Evolutionary conservation across 257 asterid species (phyloP).

Genomic region (Gardenia jasminoides): DNA sequence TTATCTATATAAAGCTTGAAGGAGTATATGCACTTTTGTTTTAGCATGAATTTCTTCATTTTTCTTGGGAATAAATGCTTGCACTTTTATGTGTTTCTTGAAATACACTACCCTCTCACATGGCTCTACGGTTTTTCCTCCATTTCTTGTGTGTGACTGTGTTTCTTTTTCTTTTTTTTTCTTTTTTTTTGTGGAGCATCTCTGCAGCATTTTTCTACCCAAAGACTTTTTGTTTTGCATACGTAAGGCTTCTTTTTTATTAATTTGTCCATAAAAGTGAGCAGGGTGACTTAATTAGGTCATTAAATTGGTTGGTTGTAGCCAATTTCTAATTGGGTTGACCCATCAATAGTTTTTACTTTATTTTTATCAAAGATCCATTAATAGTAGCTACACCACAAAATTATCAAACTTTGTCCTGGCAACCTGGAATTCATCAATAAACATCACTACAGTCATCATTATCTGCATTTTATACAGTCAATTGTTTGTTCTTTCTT

Average conservation of each 20-base stretch:
- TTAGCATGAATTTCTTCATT: not conserved
- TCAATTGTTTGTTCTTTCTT: too few species aligned
- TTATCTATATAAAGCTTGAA: too few species aligned
- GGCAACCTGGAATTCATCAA: not conserved
- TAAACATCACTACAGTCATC: not conserved
- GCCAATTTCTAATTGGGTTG: not conserved
- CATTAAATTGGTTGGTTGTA: not conserved
- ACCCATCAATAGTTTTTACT: not conserved
- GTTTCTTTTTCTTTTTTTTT: too few species aligned
- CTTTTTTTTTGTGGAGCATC: not conserved
- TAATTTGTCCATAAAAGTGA: not conserved
- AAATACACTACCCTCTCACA: not conserved
- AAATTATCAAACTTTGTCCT: not conserved
- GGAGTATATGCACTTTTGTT: too few species aligned
- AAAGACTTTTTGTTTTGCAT: not conserved
- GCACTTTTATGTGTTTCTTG: not conserved
- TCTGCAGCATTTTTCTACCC: not conserved
- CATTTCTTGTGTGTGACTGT: not conserved
- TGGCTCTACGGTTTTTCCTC: not conserved
- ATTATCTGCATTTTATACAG: too few species aligned
- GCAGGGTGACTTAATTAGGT: not conserved
- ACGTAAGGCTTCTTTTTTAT: not conserved
- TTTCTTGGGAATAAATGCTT: not conserved
- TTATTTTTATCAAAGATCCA: too few species aligned
- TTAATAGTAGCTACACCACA: not conserved